Percentiles rank a stretch among this genome's conserved stretches.
Conservation (phyloP, 1,284 basidiomycete species). For the Malassezia yamatoensis region DNA sequence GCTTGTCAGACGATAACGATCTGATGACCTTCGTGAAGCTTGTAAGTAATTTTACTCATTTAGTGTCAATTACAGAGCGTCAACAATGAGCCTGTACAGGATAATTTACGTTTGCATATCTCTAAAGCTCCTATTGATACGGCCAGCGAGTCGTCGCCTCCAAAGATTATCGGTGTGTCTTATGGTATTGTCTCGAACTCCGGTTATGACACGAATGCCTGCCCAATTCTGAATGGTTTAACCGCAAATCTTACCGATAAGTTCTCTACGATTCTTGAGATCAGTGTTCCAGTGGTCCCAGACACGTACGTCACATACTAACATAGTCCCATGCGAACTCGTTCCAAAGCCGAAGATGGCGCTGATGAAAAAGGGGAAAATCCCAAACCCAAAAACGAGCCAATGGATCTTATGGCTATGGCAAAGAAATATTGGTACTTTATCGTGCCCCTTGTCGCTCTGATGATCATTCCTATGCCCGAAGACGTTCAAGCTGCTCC, state of each 20-base stretch:
- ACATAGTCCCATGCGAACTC: neutral
- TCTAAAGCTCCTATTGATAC: neutral
- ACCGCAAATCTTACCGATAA: neutral
- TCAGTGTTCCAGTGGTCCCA: neutral
- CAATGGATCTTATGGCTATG: conserved; percentile 22
- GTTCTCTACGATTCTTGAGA: neutral
- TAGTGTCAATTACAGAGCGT: conserved; percentile 11
- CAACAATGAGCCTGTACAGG: neutral
- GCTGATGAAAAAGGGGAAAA: conserved; percentile 18
- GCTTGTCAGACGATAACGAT: neutral
- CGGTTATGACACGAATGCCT: neutral
- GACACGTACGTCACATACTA: neutral
- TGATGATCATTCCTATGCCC: conserved; percentile 24
- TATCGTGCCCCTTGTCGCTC: conserved; percentile 22
- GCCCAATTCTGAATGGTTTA: conserved; percentile 1
- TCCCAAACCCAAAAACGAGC: conserved; percentile 18
- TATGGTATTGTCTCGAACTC: conserved; percentile 5
- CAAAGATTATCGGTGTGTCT: neutral
- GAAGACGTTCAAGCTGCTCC: conserved; percentile 15
- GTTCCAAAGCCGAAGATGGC: neutral
- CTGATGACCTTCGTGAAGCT: conserved; percentile 4
- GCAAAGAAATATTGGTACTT: conserved; percentile 37
- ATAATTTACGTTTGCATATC: conserved; percentile 5
- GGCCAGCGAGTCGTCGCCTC: neutral
- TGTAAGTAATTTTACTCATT: conserved; percentile 2